A percentile compares a stretch with the other conserved stretches of the same genome.
phyloP scores from a whole-genome alignment of 768 basidiomycete species.

The Leccinum subgranulosum region DNA sequence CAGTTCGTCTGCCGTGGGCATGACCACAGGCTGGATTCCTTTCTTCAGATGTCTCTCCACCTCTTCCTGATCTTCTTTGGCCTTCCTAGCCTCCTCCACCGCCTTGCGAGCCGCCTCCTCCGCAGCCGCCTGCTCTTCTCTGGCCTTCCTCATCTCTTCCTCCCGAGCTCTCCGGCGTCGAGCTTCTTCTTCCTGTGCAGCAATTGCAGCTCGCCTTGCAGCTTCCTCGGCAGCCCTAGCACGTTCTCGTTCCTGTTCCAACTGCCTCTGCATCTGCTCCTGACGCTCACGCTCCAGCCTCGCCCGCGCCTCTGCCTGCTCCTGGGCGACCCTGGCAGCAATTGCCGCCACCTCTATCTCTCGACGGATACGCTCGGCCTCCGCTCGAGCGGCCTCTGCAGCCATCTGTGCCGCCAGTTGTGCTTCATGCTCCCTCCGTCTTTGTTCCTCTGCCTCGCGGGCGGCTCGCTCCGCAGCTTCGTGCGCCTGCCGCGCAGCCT shows the following conservation, averaged over 20 bases:
- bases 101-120: constrained; percentile 25
- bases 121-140: constrained; percentile 18
- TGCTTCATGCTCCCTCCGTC: constrained; percentile 14
- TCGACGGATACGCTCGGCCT: constrained; percentile 22
- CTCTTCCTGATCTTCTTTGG: constrained; percentile 17
- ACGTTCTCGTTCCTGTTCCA: constrained; percentile 23
- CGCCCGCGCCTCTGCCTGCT: constrained; percentile 24
- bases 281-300: constrained; percentile 23
- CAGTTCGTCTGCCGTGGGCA: constrained; percentile 28
- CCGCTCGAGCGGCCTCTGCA: constrained; percentile 20
- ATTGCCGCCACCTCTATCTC: constrained; percentile 19
- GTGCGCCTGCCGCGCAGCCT: constrained; percentile 17
- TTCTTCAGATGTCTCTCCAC: constrained; percentile 23
- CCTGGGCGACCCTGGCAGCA: constrained; percentile 22
- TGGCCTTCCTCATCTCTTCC: constrained; percentile 15
- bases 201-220: constrained; percentile 19
- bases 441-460: constrained; percentile 20
- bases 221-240: constrained; percentile 21
- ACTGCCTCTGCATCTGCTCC: constrained; percentile 12
- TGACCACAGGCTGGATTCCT: constrained; percentile 30
- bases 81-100: constrained; percentile 22
- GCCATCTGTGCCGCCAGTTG: constrained; percentile 21
- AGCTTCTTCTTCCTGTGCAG: constrained; percentile 24
- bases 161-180: constrained; percentile 21
- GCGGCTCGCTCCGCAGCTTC: constrained; percentile 24